Base-by-base conservation (phyloP, 106 monocot species). In the Ottelia alismoides region DNA sequence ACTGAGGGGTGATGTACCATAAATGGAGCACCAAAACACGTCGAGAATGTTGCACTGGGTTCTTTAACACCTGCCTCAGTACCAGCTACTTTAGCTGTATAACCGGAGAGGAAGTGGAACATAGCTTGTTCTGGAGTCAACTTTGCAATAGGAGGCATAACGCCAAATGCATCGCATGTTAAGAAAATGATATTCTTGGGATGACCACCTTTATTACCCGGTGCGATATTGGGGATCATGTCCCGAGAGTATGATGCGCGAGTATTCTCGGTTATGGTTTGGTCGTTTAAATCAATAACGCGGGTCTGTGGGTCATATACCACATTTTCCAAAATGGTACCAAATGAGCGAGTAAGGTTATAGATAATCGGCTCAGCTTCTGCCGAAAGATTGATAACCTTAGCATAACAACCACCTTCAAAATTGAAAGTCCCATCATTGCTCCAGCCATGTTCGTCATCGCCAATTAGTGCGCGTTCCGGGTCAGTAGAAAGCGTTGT, bases 51-150 rank as follows among this genome's bases (percentile, higher is more conserved):
- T 6, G 91, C 91, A 52, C 85, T 84, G 3, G 91, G 91, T 67
- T 91, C 91, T 62, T 78, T 85, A 20, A 91, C 76, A 21, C 91
- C 91, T 7, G 84, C 91, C 49, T 91, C n/a, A n/a, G n/a, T n/a
- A n/a, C n/a, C n/a, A n/a, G n/a, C n/a, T n/a, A n/a, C n/a, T n/a
- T n/a, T n/a, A 55, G 91, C 85, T 35, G 84, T 91, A 73, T 91
- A 91, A 59, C 91, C 91, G 48, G 75, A 81, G 63, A 91, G 81
- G 78, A 91, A 91, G 57, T 91, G 91, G 75, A 85, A 91, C 91
- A 91, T 91, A 49, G 91, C 85, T 73, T 91, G 91, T 18, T 84
- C 70, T 27, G 85, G 50, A 71, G 40, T 91, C 47, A 91, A 73
- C 75, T 85, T 85, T 78, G 85, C 81, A 17, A 91, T 85, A 5